Evolutionary conservation across 179 eudicot species (phyloP), one percentile per base, ranked within the genome.

Genomic region (Spergularia azorica): DNA sequence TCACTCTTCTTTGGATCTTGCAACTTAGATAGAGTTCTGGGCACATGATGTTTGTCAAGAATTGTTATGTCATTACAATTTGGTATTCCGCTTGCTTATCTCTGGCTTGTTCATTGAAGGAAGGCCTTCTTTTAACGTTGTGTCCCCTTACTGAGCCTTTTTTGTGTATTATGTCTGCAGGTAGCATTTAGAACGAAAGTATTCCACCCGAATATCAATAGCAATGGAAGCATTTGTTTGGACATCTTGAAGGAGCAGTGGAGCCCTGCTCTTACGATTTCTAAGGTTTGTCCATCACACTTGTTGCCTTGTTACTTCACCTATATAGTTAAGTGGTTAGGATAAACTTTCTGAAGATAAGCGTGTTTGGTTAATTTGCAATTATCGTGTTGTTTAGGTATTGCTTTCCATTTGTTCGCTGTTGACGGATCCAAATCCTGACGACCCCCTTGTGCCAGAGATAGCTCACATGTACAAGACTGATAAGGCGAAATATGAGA

Each of bases 171-270:
- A 21, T n/a, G 52, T 60, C 67, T 77, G 66, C 86, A 90, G 95
- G 95, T 90, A 64, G 92, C 95, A 20, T 90, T 90, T 79, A 89
- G 92, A 87, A 90, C 95, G 18, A 90, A 90, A 83, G 95, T 90
- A 51, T 90, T 90, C 84, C 95, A 90, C 87, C 90, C 95, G 50
- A 90, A 90, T 65, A 89, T 90, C 6, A 90, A 90, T 76, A 90
- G 92, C 84, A 90, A 90, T 39, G 95, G 95, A 77, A 90, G 95
- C 81, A 90, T 90, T 39, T 90, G 95, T 86, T 85, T 90, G 21
- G 92, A 90, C 82, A 90, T 90, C 51, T 82, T 90, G 90, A 90
- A 90, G 88, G 95, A 90, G 80, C 95, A 90, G 67, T 90, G 95
- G 95, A 90, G 95, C 82, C 95, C 95, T 77, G 95, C 95, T 41